A percentile compares a stretch with the other conserved stretches of the same genome.
These are phyloP conservation scores for Lathyrus tuberosus DNA, from an alignment of 306 rosid species.

Conservation along the genomic window DNA sequence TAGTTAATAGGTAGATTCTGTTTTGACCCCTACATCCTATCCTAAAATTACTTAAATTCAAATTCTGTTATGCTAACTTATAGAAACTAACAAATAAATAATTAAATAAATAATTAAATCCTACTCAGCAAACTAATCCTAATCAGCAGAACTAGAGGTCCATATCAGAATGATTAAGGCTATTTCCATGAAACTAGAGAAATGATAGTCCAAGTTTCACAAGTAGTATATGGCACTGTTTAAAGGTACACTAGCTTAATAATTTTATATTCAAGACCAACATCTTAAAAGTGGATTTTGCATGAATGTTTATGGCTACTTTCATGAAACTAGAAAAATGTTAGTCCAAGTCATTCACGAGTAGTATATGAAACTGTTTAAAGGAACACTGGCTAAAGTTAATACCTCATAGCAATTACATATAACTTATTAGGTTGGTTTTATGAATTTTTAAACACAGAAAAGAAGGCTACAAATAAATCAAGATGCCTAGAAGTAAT, in stretches of 20 bases:
- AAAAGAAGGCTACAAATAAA: conserved; percentile 12
- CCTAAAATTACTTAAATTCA: too few relatives aligned
- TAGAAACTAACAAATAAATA: too few relatives aligned
- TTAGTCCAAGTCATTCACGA: conserved; percentile 19
- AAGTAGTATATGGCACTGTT: background rate
- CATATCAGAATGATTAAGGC: conserved; percentile 1
- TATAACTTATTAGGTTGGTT: background rate
- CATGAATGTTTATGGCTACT: background rate
- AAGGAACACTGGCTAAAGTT: conserved; percentile 21
- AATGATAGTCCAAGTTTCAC: conserved; percentile 19
- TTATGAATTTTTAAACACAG: background rate
- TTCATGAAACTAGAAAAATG: conserved; percentile 11
- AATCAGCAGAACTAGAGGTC: too few relatives aligned
- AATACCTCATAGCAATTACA: conserved; percentile 9
- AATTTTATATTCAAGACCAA: too few relatives aligned
- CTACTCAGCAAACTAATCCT: too few relatives aligned
- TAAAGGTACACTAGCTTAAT: conserved; percentile 9
- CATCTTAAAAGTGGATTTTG: too few relatives aligned
- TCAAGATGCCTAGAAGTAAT: background rate
- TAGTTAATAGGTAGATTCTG: too few relatives aligned
- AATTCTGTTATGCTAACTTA: too few relatives aligned
- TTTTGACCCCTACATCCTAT: too few relatives aligned
- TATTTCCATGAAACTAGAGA: conserved; percentile 24
- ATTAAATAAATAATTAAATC: too few relatives aligned
- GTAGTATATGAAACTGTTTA: conserved; percentile 3